phyloP scores from a whole-genome alignment of 2,329 filamentous ascomycete species.

The Ceratocystis harringtonii region DNA sequence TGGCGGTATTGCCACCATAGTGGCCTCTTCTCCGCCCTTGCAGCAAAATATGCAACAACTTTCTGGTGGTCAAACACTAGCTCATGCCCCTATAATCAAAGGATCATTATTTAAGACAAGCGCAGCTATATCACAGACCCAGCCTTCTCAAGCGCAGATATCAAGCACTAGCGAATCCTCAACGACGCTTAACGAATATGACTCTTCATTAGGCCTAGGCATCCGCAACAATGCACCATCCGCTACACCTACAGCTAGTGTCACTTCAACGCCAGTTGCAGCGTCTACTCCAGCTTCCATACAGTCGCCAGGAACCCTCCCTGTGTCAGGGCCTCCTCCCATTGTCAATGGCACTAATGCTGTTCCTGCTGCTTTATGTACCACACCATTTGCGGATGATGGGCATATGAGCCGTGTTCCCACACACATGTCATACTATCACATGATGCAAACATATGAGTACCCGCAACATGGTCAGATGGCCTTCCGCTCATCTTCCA shows the following conservation, averaged over 20 bases:
- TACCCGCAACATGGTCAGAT: constrained; percentile 5
- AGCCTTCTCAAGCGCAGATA: not conserved
- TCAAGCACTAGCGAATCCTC: not conserved
- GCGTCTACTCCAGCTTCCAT: not conserved
- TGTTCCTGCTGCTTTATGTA: constrained; percentile 1
- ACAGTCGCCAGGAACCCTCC: not conserved
- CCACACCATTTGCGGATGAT: not conserved
- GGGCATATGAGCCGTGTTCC: not conserved
- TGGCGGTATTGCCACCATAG: constrained; percentile 27
- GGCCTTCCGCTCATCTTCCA: constrained; percentile 3
- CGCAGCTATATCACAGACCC: constrained; percentile 19
- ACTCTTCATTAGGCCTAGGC: constrained; percentile 8
- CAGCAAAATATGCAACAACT: not conserved
- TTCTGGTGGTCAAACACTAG: constrained; percentile 22
- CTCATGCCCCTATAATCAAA: constrained; percentile 37
- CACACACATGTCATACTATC: constrained; percentile 3
- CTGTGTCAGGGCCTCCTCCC: constrained; percentile 11
- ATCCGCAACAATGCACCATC: constrained; percentile 1
- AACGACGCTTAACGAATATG: not conserved
- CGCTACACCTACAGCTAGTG: not conserved
- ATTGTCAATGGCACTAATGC: constrained; percentile 14
- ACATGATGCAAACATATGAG: constrained; percentile 6
- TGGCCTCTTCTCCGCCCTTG: constrained; percentile 24
- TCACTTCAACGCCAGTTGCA: constrained; percentile 8
- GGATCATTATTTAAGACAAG: constrained; percentile 30